Evolutionary conservation across 2,329 filamentous ascomycete species (phyloP).

Genomic region (Dactylellina leptospora): DNA sequence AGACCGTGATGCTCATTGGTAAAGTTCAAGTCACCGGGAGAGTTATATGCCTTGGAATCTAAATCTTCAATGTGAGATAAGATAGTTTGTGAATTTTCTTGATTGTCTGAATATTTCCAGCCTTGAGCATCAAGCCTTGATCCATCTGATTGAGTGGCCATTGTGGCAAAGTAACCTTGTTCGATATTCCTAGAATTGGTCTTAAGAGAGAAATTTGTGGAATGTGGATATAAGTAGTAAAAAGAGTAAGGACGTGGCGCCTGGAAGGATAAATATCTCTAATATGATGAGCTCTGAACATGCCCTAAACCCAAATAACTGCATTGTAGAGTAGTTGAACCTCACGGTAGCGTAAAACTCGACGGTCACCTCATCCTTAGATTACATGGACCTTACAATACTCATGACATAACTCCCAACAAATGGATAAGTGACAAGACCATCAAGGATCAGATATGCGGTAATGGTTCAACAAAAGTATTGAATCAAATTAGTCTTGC

Average conservation of each 20-base stretch:
- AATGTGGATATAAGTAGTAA: not conserved
- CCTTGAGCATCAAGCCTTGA: not conserved
- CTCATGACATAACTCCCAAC: not conserved
- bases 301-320: not conserved
- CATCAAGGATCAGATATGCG: not conserved
- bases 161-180: not conserved
- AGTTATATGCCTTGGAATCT: not conserved
- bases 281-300: not conserved
- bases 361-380: not conserved
- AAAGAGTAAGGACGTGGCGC: not conserved
- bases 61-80: not conserved
- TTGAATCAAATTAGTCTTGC: not conserved
- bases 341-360: not conserved
- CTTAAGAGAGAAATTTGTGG: not conserved
- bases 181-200: not conserved
- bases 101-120: not conserved
- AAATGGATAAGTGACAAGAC: not conserved
- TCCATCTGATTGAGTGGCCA: not conserved
- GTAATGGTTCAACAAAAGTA: not conserved
- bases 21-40: not conserved
- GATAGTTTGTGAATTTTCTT: slow-evolving; percentile 1
- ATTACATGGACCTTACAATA: not conserved
- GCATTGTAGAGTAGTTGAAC: not conserved
- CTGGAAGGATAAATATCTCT: not conserved
- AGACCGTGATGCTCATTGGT: not conserved